Conservation (phyloP, 805 yeast species). For the Dipodascus albidus region DNA sequence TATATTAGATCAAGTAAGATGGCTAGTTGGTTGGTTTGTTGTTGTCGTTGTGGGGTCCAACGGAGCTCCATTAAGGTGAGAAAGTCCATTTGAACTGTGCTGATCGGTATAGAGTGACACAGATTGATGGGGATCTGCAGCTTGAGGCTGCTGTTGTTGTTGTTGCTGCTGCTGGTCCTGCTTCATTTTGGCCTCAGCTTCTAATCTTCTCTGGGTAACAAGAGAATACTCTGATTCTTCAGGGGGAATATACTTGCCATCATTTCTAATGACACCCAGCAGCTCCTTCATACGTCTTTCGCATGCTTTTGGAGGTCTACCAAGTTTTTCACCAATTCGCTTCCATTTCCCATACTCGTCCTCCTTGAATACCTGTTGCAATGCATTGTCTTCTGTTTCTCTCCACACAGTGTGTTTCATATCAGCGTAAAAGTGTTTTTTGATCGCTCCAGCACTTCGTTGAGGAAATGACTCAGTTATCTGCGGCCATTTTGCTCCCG, state of each 20-base stretch:
- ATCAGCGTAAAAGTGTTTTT: slow-evolving; percentile 23
- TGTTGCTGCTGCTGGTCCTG: not conserved
- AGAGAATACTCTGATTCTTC: not conserved
- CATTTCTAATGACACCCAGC: not conserved
- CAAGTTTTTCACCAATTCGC: slow-evolving; percentile 17
- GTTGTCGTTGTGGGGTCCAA: not conserved
- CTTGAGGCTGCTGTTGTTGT: too few relatives aligned
- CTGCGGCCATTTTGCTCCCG: slow-evolving; percentile 19
- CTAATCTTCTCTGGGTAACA: not conserved
- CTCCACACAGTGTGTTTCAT: slow-evolving; percentile 21
- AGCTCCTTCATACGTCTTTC: slow-evolving; percentile 12
- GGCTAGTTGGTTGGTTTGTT: not conserved
- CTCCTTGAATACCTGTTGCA: slow-evolving; percentile 15
- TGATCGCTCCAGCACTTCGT: slow-evolving; percentile 22
- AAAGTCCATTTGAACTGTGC: not conserved
- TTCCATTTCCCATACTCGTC: slow-evolving; percentile 19
- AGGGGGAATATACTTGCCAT: not conserved
- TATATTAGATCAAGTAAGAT: not conserved
- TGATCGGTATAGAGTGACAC: not conserved
- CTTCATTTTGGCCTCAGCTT: not conserved
- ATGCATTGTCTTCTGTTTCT: slow-evolving; percentile 16
- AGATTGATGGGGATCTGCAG: not conserved
- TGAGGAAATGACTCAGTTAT: slow-evolving; percentile 19
- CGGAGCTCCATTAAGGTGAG: not conserved
- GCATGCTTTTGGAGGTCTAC: slow-evolving; percentile 19